Evolutionary conservation across 768 basidiomycete species (phyloP).

Genomic region (Scleroderma citrinum): DNA sequence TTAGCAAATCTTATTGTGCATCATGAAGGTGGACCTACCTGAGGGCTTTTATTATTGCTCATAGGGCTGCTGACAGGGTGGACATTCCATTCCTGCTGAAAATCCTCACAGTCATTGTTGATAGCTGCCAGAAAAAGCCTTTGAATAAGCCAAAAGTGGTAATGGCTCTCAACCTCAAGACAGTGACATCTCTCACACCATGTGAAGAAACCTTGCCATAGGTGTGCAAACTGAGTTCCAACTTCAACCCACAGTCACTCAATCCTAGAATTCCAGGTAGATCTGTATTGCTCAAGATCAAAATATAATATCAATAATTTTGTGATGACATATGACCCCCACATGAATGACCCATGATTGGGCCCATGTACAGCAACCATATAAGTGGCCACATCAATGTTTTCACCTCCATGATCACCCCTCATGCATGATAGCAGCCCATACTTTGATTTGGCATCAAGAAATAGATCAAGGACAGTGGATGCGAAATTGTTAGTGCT

Average conservation of each 20-base stretch:
- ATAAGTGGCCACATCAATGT: slow-evolving; percentile 18
- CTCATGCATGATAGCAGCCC: slow-evolving; percentile 18
- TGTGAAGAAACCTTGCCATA: slow-evolving; percentile 39
- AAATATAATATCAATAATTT: not conserved
- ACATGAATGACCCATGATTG: slow-evolving; percentile 22
- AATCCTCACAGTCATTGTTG: slow-evolving; percentile 31
- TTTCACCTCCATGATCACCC: slow-evolving; percentile 27
- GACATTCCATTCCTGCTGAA: slow-evolving; percentile 35
- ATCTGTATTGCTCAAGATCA: slow-evolving; percentile 13
- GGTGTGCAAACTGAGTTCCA: slow-evolving; percentile 30
- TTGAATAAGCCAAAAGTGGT: slow-evolving; percentile 42
- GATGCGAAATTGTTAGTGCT: slow-evolving; percentile 22
- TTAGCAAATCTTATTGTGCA: not conserved
- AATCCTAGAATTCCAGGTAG: slow-evolving; percentile 37
- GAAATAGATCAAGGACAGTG: slow-evolving; percentile 22
- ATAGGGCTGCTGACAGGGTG: slow-evolving; percentile 28
- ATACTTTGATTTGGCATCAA: slow-evolving; percentile 5
- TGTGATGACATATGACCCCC: slow-evolving; percentile 10
- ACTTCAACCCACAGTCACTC: slow-evolving; percentile 18
- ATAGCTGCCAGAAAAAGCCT: slow-evolving; percentile 33
- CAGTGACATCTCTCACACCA: slow-evolving; percentile 30
- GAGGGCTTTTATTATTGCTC: slow-evolving; percentile 19
- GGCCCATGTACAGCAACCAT: slow-evolving; percentile 24
- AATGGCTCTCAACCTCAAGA: slow-evolving; percentile 25
- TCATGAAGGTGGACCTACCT: slow-evolving; percentile 5